Percentiles rank a stretch among this genome's conserved stretches.
Evolutionary conservation across 1,284 basidiomycete species (phyloP).

Genomic region (Austroboletus novae-zelandiae): DNA sequence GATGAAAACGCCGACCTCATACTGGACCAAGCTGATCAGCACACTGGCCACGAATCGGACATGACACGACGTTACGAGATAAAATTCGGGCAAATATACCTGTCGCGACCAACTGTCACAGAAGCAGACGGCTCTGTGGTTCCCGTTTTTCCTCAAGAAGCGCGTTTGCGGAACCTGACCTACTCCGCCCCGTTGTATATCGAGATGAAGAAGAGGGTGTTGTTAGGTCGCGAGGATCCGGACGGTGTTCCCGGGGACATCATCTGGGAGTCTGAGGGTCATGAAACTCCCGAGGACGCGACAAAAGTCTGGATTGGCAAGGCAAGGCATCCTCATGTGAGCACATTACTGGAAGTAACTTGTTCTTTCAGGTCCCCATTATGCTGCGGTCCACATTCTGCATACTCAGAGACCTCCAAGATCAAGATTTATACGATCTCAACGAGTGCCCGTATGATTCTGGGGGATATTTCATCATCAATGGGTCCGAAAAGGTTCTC

Average conservation of each 20-base stretch:
- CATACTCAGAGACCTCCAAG: constrained; percentile 78
- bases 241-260: constrained; percentile 82
- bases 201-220: constrained; percentile 88
- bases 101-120: constrained; percentile 91
- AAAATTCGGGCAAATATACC: constrained; percentile 96
- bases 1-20: constrained; percentile 95
- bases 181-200: constrained; percentile 97
- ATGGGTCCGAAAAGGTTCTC: constrained; percentile 98
- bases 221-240: constrained; percentile 78
- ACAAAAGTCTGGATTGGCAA: constrained; percentile 97
- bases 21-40: constrained; percentile 94
- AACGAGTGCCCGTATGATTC: constrained; percentile 99
- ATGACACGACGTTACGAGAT: constrained; percentile 93
- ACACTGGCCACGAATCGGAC: constrained; percentile 83
- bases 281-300: constrained; percentile 60
- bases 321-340: constrained; percentile 44
- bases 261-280: constrained; percentile 77
- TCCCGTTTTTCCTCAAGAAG: constrained; percentile 97
- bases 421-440: constrained; percentile 83
- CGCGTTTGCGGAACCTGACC: constrained; percentile 89
- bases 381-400: constrained; percentile 98
- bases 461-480: constrained; percentile 99
- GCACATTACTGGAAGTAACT: constrained; percentile 6
- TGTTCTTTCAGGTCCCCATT: constrained; percentile 77
- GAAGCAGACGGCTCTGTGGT: constrained; percentile 95